Base-by-base conservation (phyloP, 1,284 basidiomycete species). In the Coriolopsis trogii region DNA sequence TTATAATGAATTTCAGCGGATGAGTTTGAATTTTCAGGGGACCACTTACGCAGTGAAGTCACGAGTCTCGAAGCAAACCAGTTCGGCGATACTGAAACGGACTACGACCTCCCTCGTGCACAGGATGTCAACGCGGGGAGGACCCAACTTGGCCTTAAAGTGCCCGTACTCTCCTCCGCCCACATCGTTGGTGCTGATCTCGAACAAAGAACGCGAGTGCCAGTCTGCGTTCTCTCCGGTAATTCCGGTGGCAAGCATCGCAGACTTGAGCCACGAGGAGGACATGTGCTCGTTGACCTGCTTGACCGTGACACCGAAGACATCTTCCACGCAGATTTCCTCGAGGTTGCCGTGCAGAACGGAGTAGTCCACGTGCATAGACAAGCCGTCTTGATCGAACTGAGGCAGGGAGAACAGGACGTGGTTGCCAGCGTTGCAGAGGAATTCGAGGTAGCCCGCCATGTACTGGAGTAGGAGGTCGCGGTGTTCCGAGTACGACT, bases 71-170 rank as follows among this genome's bases (percentile, higher is more conserved):
- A 63, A 68, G 51, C 69, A 67, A 15, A 51, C 38, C 12, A 68
- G 49, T 24, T 68, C 65, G 30, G 67, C 61, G 25, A 71, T 51
- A 33, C 58, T 55, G 58, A 70, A 66, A 48, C 61, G 62, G 3
- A 70, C 21, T 20, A 72, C 54, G n/a, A 67, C 64, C 56, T 72
- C 70, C 15, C 56, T 55, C 13, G 64, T 53, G 53, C 70, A 72
- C 8, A 71, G 51, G 3, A 67, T 60, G 25, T 57, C 57, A 51
- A 72, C 60, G 25, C 57, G 56, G 3, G 70, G 67, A 2, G 68
- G 57, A 12, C 65, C 66, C 25, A 71, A 60, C 38, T 55, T 57
- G 33, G 70, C 45, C 23, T 62, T 60, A 61, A 67, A 67, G 42
- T 66, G 57, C 4, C 53, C 30, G 18, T 41, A 41, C 6, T 30